Evolutionary conservation across 768 basidiomycete species (phyloP).

Genomic region (Agrocybe chaxingu): DNA sequence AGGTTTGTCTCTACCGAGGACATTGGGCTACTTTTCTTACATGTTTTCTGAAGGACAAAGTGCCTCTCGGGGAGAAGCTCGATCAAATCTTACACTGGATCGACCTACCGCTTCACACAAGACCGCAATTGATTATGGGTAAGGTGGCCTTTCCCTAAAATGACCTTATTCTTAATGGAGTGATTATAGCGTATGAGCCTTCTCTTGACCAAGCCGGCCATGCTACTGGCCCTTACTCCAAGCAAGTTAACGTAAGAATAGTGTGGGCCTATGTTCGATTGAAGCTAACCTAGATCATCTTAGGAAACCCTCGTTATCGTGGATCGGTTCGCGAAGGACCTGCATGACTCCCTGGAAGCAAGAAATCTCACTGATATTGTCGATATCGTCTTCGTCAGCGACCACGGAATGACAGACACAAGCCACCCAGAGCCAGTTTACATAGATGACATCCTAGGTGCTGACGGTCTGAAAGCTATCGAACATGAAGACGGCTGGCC

Average conservation of each 20-base stretch:
- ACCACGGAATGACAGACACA: constrained; percentile 94
- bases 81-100: constrained; percentile 81
- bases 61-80: constrained; percentile 66
- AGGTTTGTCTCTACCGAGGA: constrained; percentile 32
- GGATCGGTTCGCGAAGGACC: constrained; percentile 69
- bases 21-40: not conserved
- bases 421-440: constrained; percentile 70
- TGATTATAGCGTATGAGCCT: constrained; percentile 67
- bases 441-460: constrained; percentile 77
- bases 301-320: constrained; percentile 65
- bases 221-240: constrained; percentile 62
- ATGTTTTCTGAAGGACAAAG: constrained; percentile 43
- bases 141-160: constrained; percentile 15
- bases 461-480: constrained; percentile 55
- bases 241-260: constrained; percentile 61
- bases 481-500: constrained; percentile 90
- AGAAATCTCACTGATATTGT: constrained; percentile 82
- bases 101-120: constrained; percentile 64
- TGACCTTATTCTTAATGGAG: constrained; percentile 1
- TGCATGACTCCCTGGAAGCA: constrained; percentile 58
- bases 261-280: not conserved
- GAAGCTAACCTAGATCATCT: constrained; percentile 1
- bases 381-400: constrained; percentile 86
- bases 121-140: constrained; percentile 81
- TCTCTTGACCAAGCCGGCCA: constrained; percentile 88